A percentile compares a stretch with the other conserved stretches of the same genome.
Evolutionary conservation across 148 eudicot species (phyloP).

Genomic region (Euryodendron excelsum): DNA sequence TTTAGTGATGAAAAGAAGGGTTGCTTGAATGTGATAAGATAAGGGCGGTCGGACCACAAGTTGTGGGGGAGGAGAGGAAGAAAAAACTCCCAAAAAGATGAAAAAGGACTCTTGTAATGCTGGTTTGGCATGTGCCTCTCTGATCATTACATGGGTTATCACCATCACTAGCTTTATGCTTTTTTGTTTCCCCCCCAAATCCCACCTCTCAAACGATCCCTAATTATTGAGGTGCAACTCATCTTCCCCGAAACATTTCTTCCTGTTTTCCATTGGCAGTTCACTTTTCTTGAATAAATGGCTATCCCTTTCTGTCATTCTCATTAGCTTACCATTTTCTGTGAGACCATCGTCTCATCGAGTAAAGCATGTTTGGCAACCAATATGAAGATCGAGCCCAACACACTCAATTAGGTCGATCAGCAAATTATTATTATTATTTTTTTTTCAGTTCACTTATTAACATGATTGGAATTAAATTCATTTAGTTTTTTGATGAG

Average conservation of each 20-base stretch:
- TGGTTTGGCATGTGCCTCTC: conserved; percentile 34
- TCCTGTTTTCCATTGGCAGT: background rate
- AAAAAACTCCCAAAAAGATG: background rate
- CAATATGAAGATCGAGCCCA: background rate
- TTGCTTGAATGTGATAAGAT: conserved; percentile 22
- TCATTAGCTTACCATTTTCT: background rate
- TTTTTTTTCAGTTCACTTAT: no score
- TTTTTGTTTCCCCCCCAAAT: background rate
- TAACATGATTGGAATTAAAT: no score
- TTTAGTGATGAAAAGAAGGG: conserved; percentile 16
- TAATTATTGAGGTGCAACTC: conserved; percentile 20
- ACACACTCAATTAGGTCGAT: background rate
- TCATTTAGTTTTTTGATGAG: no score
- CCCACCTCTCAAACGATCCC: background rate
- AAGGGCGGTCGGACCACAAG: conserved; percentile 23
- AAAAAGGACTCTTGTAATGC: conserved; percentile 17
- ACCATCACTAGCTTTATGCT: conserved; percentile 28
- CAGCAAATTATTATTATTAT: no score
- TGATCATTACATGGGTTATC: conserved; percentile 31
- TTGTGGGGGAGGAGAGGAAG: conserved; percentile 19
- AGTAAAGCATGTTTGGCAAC: background rate
- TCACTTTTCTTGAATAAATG: conserved; percentile 5
- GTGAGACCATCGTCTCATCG: background rate
- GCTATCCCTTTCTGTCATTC: conserved; percentile 11
- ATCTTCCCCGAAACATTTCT: conserved; percentile 3